These are phyloP conservation scores for Xenosphaeropsis pyriputrescens DNA, from an alignment of 2,329 filamentous ascomycete species.

Conservation along the genomic window DNA sequence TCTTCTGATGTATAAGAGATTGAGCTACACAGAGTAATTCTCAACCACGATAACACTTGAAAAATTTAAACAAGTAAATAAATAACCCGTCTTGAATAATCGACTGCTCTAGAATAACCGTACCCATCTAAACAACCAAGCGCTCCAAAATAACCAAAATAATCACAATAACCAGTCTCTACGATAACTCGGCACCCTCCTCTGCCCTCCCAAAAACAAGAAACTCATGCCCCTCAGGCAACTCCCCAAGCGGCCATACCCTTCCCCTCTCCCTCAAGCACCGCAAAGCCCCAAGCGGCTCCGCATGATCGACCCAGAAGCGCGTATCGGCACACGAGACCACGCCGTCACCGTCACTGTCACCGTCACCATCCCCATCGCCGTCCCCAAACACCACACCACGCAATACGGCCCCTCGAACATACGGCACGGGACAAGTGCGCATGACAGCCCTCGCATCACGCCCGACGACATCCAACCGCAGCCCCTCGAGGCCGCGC, in stretches of 20 bases:
- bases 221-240: conserved; percentile 6
- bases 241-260: conserved; percentile 4
- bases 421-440: conserved; percentile 4
- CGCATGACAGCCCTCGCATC: conserved; percentile 2
- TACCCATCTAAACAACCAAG: no score
- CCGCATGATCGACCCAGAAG: conserved; percentile 7
- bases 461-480: not conserved
- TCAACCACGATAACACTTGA: no score
- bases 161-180: no score
- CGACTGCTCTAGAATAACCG: no score
- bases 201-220: not conserved
- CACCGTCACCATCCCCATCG: not conserved
- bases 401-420: conserved; percentile 2
- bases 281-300: conserved; percentile 3
- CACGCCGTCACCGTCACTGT: not conserved
- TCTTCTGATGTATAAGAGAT: no score
- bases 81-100: no score
- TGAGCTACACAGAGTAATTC: no score
- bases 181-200: no score
- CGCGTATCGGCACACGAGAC: not conserved
- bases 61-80: no score
- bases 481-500: not conserved
- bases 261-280: conserved; percentile 1
- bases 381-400: conserved; percentile 2
- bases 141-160: no score